Evolutionary conservation across 257 asterid species (phyloP).

Genomic region (Datura wrightii): DNA sequence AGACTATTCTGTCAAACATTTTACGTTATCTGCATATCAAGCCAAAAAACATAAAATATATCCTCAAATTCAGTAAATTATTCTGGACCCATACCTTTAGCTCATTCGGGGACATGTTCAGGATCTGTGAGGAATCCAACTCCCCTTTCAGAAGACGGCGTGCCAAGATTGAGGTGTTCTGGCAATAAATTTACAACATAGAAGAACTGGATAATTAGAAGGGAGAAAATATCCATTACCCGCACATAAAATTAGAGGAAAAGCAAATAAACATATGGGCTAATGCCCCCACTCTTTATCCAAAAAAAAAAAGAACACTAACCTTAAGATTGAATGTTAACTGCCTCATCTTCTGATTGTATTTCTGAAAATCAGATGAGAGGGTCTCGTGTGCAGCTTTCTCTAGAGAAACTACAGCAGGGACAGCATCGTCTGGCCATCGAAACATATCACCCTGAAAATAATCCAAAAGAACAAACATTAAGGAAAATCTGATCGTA

Average conservation of each 20-base stretch:
- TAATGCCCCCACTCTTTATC: not conserved
- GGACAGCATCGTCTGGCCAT: slow-evolving; percentile 80
- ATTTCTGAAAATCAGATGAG: slow-evolving; percentile 66
- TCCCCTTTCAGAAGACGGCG: slow-evolving; percentile 74
- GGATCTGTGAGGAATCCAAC: slow-evolving; percentile 74
- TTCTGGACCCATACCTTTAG: slow-evolving; percentile 60
- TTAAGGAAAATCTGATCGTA: not conserved
- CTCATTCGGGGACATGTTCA: slow-evolving; percentile 74
- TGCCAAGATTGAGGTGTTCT: slow-evolving; percentile 63
- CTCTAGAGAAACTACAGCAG: slow-evolving; percentile 71
- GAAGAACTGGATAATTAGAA: slow-evolving; percentile 30
- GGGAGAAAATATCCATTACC: not conserved
- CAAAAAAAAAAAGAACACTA: not conserved
- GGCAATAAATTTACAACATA: slow-evolving; percentile 33
- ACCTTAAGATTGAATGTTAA: slow-evolving; percentile 77
- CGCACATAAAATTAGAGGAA: slow-evolving; percentile 28
- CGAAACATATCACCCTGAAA: slow-evolving; percentile 49
- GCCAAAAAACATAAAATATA: slow-evolving; percentile 18
- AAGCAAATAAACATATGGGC: not conserved
- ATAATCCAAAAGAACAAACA: slow-evolving; percentile 32
- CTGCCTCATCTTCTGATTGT: slow-evolving; percentile 83
- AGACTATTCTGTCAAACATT: not conserved
- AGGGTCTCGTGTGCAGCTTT: slow-evolving; percentile 65
- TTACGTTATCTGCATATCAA: not conserved
- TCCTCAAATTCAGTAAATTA: slow-evolving; percentile 19